Conservation (phyloP, 176 grass and related monocot genomes). For the Oryza punctata region DNA sequence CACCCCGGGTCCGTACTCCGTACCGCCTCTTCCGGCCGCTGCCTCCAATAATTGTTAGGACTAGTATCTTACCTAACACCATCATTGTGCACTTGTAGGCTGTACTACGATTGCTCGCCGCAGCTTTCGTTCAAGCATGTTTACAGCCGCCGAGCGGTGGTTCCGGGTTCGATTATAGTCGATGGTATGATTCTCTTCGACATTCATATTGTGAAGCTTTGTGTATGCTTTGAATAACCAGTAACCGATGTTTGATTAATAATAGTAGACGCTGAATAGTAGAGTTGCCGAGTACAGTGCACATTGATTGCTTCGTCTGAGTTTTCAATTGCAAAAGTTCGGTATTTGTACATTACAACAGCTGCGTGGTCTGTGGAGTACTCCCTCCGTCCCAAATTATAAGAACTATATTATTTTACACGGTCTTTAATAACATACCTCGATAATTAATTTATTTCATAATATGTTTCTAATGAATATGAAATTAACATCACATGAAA, state of each 20-base stretch:
- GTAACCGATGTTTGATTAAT: not conserved
- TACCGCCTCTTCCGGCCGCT: too few species aligned
- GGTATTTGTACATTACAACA: not conserved
- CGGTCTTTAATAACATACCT: too few species aligned
- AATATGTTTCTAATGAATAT: too few species aligned
- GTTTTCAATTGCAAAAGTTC: not conserved
- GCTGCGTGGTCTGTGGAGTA: not conserved
- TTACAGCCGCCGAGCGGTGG: conserved; percentile 52
- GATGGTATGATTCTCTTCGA: conserved; percentile 59
- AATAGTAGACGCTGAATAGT: not conserved
- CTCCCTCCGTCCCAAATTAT: too few species aligned
- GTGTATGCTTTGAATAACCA: not conserved
- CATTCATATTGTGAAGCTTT: not conserved
- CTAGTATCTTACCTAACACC: conserved; percentile 16
- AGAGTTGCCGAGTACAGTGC: not conserved
- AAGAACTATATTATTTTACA: too few species aligned
- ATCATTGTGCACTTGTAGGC: conserved; percentile 35
- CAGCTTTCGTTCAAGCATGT: conserved; percentile 77
- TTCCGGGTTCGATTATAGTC: conserved; percentile 81
- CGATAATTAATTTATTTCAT: too few species aligned
- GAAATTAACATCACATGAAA: too few species aligned
- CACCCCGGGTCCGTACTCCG: conserved; percentile 31
- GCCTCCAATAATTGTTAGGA: not conserved
- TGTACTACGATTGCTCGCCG: conserved; percentile 42
- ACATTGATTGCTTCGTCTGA: not conserved